Evolutionary conservation across 768 basidiomycete genomes (phyloP), one percentile per base, ranked within the genome.

Genomic region (Rhizopogon sp.): DNA sequence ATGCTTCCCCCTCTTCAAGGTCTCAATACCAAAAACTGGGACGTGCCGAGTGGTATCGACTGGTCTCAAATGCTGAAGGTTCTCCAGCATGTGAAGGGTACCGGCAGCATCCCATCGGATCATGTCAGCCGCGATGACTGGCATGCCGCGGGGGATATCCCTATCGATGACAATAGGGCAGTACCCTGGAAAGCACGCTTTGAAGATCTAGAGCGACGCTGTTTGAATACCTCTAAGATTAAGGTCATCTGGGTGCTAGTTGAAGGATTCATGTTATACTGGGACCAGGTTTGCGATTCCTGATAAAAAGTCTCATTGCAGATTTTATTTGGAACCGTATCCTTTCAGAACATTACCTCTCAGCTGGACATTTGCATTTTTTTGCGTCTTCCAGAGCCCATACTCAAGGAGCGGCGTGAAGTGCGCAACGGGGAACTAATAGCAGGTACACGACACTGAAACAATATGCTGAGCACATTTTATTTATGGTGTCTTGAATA

Each of bases 221-320:
- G 70, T 46, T 72, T 74, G 56, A 66, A 62, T 37, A 61, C 69
- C 43, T 68, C 70, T 31, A 76, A 77, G 22, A 74, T 79, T 60
- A 79, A 76, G 54, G 64, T 93, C 6, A 70, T 85, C 17, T 94
- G 90, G 86, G 90, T 82, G 4, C 72, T 98, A 45, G 83, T 97
- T 1, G 97, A 98, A 60, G 96, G 97, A 0, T 99, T 99, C 72
- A 71, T 98, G 59, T 70, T 98, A 40, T 97, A 94, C 65, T 97
- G 91, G 89, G 80, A 95, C 65, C 73, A 81, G 66, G 93, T 91
- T 62, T 53, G 16, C 28, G 9, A 39, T 52, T 6, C n/a, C 44
- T 29, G 10, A 17, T 45, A 9, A 17, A 29, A 6, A 31, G 9
- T 6, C 10, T 46, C 5, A 45, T 31, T 9, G n/a, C n/a, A 7